phyloP scores from a whole-genome alignment of 352 stramenopile genomes.

The Globisporangium yorkense region DNA sequence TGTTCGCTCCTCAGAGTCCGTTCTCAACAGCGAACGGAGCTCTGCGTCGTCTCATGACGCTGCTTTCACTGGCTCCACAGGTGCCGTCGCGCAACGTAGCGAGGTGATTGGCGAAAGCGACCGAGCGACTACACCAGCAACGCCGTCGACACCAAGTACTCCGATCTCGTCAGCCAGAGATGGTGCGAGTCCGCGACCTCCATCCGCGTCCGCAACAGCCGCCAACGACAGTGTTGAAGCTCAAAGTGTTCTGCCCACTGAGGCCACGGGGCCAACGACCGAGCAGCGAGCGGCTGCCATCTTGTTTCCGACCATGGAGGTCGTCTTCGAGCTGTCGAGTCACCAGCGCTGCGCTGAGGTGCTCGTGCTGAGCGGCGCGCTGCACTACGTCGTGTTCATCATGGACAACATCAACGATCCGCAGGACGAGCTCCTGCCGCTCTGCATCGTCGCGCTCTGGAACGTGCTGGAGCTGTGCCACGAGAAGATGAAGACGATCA shows the following conservation, averaged over 20 bases:
- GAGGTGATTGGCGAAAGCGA: constrained; percentile 1
- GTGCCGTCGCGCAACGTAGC: not conserved
- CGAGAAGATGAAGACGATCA: constrained; percentile 36
- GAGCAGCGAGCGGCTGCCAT: constrained; percentile 21
- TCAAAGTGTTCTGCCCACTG: too few species aligned
- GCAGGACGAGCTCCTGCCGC: constrained; percentile 60
- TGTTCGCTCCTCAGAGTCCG: not conserved
- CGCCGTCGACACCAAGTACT: constrained; percentile 6
- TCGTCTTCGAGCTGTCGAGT: constrained; percentile 61
- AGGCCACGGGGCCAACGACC: not conserved
- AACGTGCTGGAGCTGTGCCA: constrained; percentile 67
- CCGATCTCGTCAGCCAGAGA: constrained; percentile 6
- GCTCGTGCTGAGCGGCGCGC: constrained; percentile 50
- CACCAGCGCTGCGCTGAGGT: constrained; percentile 62
- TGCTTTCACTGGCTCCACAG: not conserved
- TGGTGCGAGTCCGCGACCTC: not conserved
- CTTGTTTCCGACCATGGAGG: constrained; percentile 53
- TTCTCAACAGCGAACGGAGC: not conserved
- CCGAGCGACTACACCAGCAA: constrained; percentile 4
- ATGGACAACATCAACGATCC: constrained; percentile 41
- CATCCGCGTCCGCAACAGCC: too few species aligned
- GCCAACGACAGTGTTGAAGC: not conserved
- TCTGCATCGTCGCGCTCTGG: constrained; percentile 73
- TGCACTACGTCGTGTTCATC: constrained; percentile 70
- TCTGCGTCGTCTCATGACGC: not conserved